These are phyloP conservation scores for Pichia gijzeniarum DNA, from an alignment of 805 yeast species.

Conservation along the genomic window DNA sequence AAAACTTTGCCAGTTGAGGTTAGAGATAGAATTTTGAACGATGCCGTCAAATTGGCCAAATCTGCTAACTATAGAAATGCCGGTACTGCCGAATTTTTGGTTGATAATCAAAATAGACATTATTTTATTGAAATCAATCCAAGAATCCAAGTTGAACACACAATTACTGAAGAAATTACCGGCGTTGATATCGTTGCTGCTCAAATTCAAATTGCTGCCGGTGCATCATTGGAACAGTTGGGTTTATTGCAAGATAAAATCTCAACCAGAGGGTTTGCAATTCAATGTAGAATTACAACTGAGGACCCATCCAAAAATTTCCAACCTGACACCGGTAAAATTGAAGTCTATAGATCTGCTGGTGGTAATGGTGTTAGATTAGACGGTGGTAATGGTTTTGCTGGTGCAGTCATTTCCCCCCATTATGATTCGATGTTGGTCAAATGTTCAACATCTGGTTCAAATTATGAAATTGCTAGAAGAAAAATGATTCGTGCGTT, in stretches of 20 bases:
- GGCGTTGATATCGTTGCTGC: constrained; percentile 98
- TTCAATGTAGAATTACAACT: constrained; percentile 98
- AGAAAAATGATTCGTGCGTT: constrained; percentile 96
- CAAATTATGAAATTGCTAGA: constrained; percentile 93
- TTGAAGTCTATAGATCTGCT: constrained; percentile 95
- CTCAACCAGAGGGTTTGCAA: constrained; percentile 95
- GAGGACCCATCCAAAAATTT: constrained; percentile 95
- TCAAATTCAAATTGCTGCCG: constrained; percentile 98
- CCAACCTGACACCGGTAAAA: constrained; percentile 98
- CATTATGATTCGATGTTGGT: constrained; percentile 98
- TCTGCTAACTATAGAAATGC: constrained; percentile 91
- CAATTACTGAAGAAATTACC: constrained; percentile 97
- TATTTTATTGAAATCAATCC: constrained; percentile 98
- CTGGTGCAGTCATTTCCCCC: constrained; percentile 94
- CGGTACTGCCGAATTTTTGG: constrained; percentile 97
- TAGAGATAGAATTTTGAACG: constrained; percentile 87
- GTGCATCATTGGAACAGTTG: constrained; percentile 86
- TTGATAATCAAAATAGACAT: constrained; percentile 89
- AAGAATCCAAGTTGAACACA: constrained; percentile 96
- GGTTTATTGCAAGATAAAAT: constrained; percentile 92
- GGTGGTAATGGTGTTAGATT: constrained; percentile 99
- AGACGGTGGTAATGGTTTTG: constrained; percentile 98
- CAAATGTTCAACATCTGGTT: constrained; percentile 95
- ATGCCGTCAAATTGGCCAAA: constrained; percentile 89
- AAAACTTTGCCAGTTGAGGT: constrained; percentile 76